Conservation (phyloP, 768 basidiomycete species). For the Artomyces pyxidatus region DNA sequence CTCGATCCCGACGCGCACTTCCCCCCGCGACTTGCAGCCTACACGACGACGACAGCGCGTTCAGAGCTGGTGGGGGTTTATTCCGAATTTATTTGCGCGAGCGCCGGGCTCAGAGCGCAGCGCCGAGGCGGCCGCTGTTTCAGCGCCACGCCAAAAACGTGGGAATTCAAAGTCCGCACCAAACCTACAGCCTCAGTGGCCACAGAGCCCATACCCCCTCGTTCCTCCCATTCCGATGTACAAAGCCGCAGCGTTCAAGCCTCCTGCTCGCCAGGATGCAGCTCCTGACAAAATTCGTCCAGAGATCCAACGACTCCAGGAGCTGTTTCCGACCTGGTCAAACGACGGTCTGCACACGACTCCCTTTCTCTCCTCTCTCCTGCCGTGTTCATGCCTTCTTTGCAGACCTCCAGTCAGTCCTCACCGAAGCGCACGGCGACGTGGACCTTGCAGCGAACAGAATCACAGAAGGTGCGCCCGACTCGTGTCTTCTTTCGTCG, state of each 20-base stretch:
- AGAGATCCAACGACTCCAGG: conserved; percentile 57
- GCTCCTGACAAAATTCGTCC: conserved; percentile 36
- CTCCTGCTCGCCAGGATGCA: conserved; percentile 18
- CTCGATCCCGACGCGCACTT: too few species aligned
- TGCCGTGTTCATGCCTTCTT: conserved; percentile 9
- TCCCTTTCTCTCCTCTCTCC: conserved; percentile 18
- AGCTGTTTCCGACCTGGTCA: conserved; percentile 63
- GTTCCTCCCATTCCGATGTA: neutral
- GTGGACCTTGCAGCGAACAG: conserved; percentile 59
- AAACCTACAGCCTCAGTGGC: neutral
- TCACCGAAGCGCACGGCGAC: conserved; percentile 64
- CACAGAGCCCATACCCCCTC: neutral
- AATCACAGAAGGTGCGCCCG: conserved; percentile 62
- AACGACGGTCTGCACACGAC: conserved; percentile 48
- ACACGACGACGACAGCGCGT: too few species aligned
- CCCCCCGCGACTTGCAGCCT: too few species aligned
- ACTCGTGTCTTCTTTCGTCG: conserved; percentile 3
- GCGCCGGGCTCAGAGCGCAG: too few species aligned
- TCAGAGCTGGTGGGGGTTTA: too few species aligned
- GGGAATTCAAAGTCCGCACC: neutral
- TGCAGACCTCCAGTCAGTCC: conserved; percentile 59
- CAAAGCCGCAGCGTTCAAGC: conserved; percentile 25
- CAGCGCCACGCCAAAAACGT: neutral
- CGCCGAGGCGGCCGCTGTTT: neutral
- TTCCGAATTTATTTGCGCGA: too few species aligned